Conservation (phyloP, 1,284 basidiomycete species). For the Phellinidium pouzarii region DNA sequence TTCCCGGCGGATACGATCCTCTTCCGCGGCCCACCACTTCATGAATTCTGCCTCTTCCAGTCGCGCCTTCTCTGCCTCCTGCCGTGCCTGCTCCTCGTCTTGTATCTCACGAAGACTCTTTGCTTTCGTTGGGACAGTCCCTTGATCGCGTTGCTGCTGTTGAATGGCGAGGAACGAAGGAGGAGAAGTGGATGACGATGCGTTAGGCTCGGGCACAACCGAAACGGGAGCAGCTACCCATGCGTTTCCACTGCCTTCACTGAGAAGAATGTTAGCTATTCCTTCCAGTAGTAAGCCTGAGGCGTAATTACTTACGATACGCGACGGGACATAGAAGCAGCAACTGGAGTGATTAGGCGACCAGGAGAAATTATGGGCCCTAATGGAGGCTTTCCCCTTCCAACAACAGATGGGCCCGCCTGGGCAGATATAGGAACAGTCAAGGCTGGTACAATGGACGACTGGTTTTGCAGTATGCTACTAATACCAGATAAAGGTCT, state of each 20-base stretch:
- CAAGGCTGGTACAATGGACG: background rate
- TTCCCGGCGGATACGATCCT: conserved; percentile 54
- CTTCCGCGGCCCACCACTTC: conserved; percentile 81
- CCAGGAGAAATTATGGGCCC: conserved; percentile 58
- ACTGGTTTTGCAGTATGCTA: background rate
- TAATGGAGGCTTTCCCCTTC: conserved; percentile 30
- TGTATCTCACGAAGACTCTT: conserved; percentile 78
- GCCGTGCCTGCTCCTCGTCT: conserved; percentile 63
- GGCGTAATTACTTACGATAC: conserved; percentile 39
- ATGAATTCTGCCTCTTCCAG: conserved; percentile 73
- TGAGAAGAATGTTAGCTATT: conserved; percentile 19
- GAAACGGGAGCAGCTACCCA: conserved; percentile 51
- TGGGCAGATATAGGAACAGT: conserved; percentile 3
- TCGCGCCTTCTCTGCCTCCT: conserved; percentile 62
- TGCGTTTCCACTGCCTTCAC: conserved; percentile 35
- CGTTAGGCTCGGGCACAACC: conserved; percentile 26
- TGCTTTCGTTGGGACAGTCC: conserved; percentile 32
- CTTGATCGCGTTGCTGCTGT: conserved; percentile 60
- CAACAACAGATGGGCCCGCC: conserved; percentile 15
- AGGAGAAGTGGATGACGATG: conserved; percentile 26
- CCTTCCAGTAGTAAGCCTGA: background rate
- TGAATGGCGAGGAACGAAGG: conserved; percentile 83
- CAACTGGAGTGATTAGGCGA: conserved; percentile 33
- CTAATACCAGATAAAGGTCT: conserved; percentile 1
- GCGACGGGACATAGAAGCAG: conserved; percentile 32